Percentiles rank a stretch among this genome's conserved stretches.
Conservation (phyloP, 768 basidiomycete species). For the Coprinellus aureogranulatus region DNA sequence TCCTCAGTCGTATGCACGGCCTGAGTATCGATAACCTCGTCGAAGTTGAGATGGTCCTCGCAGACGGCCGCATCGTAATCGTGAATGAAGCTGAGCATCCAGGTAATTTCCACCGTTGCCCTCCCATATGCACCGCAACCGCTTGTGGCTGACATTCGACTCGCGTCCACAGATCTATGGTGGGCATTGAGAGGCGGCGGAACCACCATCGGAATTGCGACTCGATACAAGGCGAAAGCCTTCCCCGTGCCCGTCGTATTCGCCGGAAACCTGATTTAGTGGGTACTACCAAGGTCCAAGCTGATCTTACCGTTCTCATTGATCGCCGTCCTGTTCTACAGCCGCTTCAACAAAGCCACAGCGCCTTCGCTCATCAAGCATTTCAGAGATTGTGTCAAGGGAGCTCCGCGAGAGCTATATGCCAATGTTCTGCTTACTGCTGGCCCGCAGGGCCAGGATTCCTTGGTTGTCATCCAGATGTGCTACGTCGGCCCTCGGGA, state of each 20-base stretch:
- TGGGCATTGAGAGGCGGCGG: slow-evolving; percentile 88
- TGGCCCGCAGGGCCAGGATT: slow-evolving; percentile 79
- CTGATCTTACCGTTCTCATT: slow-evolving; percentile 5
- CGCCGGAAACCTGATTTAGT: slow-evolving; percentile 92
- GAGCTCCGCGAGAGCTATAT: slow-evolving; percentile 83
- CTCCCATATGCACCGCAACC: too few species aligned
- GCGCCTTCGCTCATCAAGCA: slow-evolving; percentile 87
- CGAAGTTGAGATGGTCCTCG: slow-evolving; percentile 88
- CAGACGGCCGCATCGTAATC: slow-evolving; percentile 82
- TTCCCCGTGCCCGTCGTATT: slow-evolving; percentile 89
- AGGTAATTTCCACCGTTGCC: slow-evolving; percentile 37
- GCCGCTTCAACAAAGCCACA: slow-evolving; percentile 84
- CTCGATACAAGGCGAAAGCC: slow-evolving; percentile 86
- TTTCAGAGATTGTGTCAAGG: slow-evolving; percentile 90
- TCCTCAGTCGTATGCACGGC: slow-evolving; percentile 79
- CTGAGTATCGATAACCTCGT: slow-evolving; percentile 88
- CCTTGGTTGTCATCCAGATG: slow-evolving; percentile 87
- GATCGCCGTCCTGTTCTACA: slow-evolving; percentile 27
- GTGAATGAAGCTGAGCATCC: slow-evolving; percentile 71
- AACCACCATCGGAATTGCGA: slow-evolving; percentile 77
- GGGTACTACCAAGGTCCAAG: slow-evolving; percentile 25
- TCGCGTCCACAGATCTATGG: slow-evolving; percentile 61
- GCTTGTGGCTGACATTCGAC: not conserved
- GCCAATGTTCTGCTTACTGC: slow-evolving; percentile 89
- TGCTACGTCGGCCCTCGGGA: slow-evolving; percentile 81